A percentile compares a stretch with the other conserved stretches of the same genome.
phyloP scores from a whole-genome alignment of 2,329 filamentous ascomycete genomes.

The Colletotrichum australisinense region DNA sequence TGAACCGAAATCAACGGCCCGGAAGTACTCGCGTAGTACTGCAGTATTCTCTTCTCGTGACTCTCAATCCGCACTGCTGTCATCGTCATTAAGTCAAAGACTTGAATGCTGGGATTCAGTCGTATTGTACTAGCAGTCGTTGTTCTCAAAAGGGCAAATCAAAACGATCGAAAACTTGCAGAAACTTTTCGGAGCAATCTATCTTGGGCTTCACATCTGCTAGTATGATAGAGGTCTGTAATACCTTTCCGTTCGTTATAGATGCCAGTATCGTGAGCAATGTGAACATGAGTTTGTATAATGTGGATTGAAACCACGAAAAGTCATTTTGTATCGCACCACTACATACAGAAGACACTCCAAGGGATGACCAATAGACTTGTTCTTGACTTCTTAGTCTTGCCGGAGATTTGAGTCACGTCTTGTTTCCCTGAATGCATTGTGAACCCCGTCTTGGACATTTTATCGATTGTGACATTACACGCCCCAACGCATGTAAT shows the following conservation, averaged over 20 bases:
- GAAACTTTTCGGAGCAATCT: no score
- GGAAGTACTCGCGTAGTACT: background rate
- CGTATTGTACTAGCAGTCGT: background rate
- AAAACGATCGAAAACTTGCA: background rate
- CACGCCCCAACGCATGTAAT: no score
- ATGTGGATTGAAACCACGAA: no score
- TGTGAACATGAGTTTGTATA: background rate
- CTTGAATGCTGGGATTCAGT: background rate
- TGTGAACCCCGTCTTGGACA: no score
- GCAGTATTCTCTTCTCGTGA: background rate
- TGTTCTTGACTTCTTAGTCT: no score
- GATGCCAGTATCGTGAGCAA: background rate
- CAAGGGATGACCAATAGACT: no score
- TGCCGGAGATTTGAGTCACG: no score
- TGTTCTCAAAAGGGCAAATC: background rate
- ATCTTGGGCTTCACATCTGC: background rate
- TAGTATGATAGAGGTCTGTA: background rate
- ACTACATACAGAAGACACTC: no score
- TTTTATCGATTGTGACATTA: no score
- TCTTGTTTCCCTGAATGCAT: no score
- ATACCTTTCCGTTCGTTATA: background rate
- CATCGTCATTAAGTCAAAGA: background rate
- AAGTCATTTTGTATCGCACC: no score
- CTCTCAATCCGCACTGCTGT: background rate
- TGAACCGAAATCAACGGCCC: background rate